Evolutionary conservation across 331 rosid genomes (phyloP).

Genomic region (Quercus lobata): DNA sequence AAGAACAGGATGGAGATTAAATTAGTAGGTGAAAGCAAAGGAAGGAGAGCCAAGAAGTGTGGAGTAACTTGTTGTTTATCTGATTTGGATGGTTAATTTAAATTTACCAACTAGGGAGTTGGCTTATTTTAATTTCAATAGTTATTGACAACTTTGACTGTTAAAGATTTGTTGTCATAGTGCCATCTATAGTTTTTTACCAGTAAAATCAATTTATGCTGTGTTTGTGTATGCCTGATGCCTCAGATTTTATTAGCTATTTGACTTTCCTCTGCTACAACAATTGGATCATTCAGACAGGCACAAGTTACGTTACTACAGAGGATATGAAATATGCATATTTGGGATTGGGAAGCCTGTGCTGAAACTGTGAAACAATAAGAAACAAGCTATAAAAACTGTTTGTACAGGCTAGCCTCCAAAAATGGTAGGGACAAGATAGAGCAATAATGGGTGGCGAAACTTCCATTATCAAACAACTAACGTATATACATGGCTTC

Average conservation of each 20-base stretch:
- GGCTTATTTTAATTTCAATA: slow-evolving; percentile 14
- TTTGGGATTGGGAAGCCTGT: neutral
- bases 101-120: slow-evolving; percentile 5
- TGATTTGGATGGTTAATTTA: neutral
- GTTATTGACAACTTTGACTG: slow-evolving; percentile 17
- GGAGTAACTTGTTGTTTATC: neutral
- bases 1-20: neutral
- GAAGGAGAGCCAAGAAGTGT: slow-evolving; percentile 4
- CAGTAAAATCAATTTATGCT: neutral
- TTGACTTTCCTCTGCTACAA: neutral
- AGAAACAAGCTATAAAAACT: neutral
- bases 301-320: neutral
- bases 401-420: neutral
- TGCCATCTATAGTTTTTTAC: neutral
- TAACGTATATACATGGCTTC: no score
- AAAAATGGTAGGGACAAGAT: slow-evolving; percentile 19
- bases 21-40: neutral
- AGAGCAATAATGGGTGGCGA: slow-evolving; percentile 14
- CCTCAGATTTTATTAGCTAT: neutral
- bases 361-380: neutral
- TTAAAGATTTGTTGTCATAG: neutral
- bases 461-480: neutral
- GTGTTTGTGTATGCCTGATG: neutral
- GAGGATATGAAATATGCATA: neutral
- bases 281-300: neutral